Conservation (phyloP, 768 basidiomycete genomes). For the Podaxis pistillaris region DNA sequence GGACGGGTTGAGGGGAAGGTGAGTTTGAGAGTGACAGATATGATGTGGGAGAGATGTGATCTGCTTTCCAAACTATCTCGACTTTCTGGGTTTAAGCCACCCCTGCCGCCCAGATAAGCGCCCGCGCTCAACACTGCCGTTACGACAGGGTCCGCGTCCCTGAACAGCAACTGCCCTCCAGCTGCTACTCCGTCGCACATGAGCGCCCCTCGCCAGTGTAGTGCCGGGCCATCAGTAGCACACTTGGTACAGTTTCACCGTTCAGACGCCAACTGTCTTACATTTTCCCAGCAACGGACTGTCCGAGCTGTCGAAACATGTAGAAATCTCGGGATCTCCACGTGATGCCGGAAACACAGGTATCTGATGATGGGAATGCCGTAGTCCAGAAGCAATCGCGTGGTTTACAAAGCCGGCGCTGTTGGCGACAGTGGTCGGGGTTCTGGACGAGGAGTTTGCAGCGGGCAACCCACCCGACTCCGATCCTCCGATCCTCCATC, state of each 20-base stretch:
- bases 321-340: background rate
- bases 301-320: background rate
- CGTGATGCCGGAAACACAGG: background rate
- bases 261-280: background rate
- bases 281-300: background rate
- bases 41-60: conserved; percentile 12
- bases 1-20: background rate
- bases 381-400: too few species aligned
- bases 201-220: background rate
- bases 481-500: background rate
- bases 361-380: background rate
- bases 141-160: background rate
- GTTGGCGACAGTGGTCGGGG: background rate
- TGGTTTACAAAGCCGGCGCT: too few species aligned
- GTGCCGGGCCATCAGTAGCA: background rate
- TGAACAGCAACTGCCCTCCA: background rate
- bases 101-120: conserved; percentile 5
- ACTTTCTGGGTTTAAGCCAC: background rate
- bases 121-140: background rate
- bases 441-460: background rate
- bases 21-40: conserved; percentile 9
- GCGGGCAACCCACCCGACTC: background rate
- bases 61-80: background rate
- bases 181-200: background rate
- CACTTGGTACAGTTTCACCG: background rate